Evolutionary conservation across 371 early-diverging fungal species (phyloP).

Genomic region (Circinella minor): DNA sequence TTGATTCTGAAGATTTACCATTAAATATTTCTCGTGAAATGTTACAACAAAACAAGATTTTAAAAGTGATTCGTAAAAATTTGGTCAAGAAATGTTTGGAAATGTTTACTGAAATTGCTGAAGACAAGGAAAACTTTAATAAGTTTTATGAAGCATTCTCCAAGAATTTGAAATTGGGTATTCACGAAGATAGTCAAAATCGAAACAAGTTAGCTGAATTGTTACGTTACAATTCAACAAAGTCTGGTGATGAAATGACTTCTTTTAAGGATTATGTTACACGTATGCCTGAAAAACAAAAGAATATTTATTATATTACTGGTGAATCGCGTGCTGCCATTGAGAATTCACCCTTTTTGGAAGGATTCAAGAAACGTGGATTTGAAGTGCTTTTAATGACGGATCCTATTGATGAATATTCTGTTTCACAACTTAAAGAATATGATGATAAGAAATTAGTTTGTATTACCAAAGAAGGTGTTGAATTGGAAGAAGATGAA

Average conservation of each 20-base stretch:
- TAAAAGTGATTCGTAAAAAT: conserved; percentile 82
- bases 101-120: conserved; percentile 72
- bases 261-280: conserved; percentile 82
- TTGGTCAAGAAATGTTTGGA: conserved; percentile 84
- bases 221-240: conserved; percentile 76
- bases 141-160: conserved; percentile 77
- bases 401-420: conserved; percentile 96
- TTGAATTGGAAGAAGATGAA: conserved; percentile 97
- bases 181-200: conserved; percentile 71
- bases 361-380: conserved; percentile 97
- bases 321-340: conserved; percentile 95
- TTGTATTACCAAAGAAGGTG: conserved; percentile 98
- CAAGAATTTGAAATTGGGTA: conserved; percentile 78
- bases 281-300: conserved; percentile 80
- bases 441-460: conserved; percentile 98
- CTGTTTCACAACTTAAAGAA: conserved; percentile 96
- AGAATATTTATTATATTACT: conserved; percentile 97
- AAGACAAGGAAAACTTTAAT: conserved; percentile 73
- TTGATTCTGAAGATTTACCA: conserved; percentile 87
- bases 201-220: conserved; percentile 72
- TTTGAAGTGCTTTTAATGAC: conserved; percentile 95
- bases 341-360: conserved; percentile 97
- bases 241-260: conserved; percentile 63
- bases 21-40: conserved; percentile 92
- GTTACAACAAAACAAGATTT: conserved; percentile 78